Evolutionary conservation across 805 yeast genomes (phyloP), one percentile per base, ranked within the genome.

Genomic region (Kodamaea sagamina): DNA sequence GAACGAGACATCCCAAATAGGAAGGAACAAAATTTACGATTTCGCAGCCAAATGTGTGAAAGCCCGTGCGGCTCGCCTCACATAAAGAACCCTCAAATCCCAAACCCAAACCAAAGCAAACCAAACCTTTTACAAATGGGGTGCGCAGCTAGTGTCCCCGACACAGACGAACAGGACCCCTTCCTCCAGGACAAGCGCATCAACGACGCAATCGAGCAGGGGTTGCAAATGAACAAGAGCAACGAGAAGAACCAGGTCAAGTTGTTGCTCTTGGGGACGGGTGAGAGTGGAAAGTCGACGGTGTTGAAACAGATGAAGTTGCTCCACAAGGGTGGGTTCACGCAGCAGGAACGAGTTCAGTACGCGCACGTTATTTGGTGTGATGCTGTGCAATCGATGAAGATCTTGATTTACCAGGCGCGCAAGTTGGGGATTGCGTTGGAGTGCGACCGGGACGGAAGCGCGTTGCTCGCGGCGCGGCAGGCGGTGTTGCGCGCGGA

Each of bases 261-360:
- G 59, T 70, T 92, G 47, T 64, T 92, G 29, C 70, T 92, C n/a
- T 66, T 89, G 26, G 97, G 98, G 32, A 87, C 98, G 0, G 98
- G 97, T 4, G 98, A 90, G 59, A 82, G 92, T 40, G 97, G 98
- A 4, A 90, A 90, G 60, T 86, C 96, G 2, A 90, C 98, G 0
- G 96, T 90, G 5, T 67, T 90, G 51, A 90, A 90, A 62, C 97
- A 90, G 61, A 76, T 90, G 81, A 80, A 86, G 53, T 71, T 93
- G 12, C 63, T 89, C 32, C 97, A 93, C 60, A 86, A 88, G 47
- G 84, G 86, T 34, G 95, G 96, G 2, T 93, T 92, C 66, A 72
- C 86, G 1, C 77, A 77, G 39, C 85, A 81, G 49, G 98, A 93
- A 62, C 72, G 96, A 41, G 55, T 72, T 34, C 90, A 86, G 59